phyloP scores from a whole-genome alignment of 106 monocot species.

The Platanthera zijinensis region DNA sequence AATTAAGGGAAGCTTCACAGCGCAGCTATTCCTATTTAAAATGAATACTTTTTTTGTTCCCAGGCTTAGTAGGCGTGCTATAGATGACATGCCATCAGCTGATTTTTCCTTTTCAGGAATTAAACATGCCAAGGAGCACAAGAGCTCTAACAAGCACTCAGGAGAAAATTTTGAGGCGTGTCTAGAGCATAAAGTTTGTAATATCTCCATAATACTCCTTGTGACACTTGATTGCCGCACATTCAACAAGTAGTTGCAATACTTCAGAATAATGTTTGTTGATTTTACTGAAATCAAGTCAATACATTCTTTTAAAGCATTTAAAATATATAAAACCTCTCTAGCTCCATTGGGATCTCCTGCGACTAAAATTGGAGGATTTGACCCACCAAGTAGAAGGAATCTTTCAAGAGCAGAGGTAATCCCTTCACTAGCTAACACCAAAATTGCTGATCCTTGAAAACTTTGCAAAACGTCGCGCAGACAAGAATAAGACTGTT shows the following conservation, averaged over 20 bases:
- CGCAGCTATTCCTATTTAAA: constrained; percentile 42
- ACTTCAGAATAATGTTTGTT: constrained; percentile 42
- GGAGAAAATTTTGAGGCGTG: constrained; percentile 36
- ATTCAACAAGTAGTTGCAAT: constrained; percentile 47
- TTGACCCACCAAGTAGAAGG: constrained; percentile 76
- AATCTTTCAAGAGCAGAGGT: constrained; percentile 54
- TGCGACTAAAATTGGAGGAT: constrained; percentile 15
- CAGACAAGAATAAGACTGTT: constrained; percentile 51
- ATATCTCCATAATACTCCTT: constrained; percentile 61
- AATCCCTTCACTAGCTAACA: constrained; percentile 66
- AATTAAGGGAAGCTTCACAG: constrained; percentile 63
- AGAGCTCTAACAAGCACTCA: constrained; percentile 47
- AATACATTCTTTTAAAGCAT: constrained; percentile 59
- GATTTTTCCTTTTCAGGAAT: constrained; percentile 42
- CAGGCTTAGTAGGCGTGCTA: constrained; percentile 57
- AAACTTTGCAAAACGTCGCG: constrained; percentile 55
- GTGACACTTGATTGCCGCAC: constrained; percentile 64
- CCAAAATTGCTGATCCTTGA: constrained; percentile 40
- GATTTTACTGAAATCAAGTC: constrained; percentile 53
- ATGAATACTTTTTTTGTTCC: constrained; percentile 59
- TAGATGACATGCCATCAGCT: constrained; percentile 69
- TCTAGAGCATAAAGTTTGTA: constrained; percentile 54
- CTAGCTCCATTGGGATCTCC: constrained; percentile 50
- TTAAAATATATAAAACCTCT: constrained; percentile 57
- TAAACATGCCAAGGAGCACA: constrained; percentile 55